Evolutionary conservation across 2,329 filamentous ascomycete genomes (phyloP), one percentile per base, ranked within the genome.

Genomic region (Mycosphaerella sp.): DNA sequence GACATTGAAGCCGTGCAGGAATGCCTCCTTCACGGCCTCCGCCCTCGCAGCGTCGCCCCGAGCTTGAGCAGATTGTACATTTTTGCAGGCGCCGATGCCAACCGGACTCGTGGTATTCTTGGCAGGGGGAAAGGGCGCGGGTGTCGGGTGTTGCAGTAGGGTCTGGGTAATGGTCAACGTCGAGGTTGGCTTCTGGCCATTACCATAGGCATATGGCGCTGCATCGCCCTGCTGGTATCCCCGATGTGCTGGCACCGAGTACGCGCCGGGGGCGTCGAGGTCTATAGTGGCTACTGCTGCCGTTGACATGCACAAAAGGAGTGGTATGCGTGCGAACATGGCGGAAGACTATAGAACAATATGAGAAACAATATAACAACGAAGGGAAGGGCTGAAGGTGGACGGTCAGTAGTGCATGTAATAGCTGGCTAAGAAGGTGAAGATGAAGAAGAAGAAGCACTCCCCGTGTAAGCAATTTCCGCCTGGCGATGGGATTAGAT

Each of bases 1-100:
- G 10, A 44, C 57, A 37, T 54, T 47, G 44, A 52, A 58, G 8
- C 50, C 56, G 45, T 53, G 50, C 21, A 49, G 40, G 35, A 59
- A 57, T 25, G 53, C 52, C 25, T 56, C 54, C 14, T 51, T 50
- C 21, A 59, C 41, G 17, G 54, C 56, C 14, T 54, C 54, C 12
- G 56, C 56, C 41, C 41, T 46, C 27, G 21, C 17, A 6, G 34
- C 12, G 30, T 56, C 45, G n/a, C 48, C 50, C 6, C 16, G 14
- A 6, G 43, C 25, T 10, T 42, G 41, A 10, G 39, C n/a, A 7
- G 54, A 41, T 34, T 54, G 50, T 2, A 56, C 48, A 28, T 56
- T 53, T 49, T 56, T 56, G 49, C 54, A 54, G 6, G 52, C 47
- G 17, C 44, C 27, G 8, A 27, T 41, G 10, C 32, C 16, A 21